phyloP scores from a whole-genome alignment of 208 protist species.

The Porcisia hertigi region DNA sequence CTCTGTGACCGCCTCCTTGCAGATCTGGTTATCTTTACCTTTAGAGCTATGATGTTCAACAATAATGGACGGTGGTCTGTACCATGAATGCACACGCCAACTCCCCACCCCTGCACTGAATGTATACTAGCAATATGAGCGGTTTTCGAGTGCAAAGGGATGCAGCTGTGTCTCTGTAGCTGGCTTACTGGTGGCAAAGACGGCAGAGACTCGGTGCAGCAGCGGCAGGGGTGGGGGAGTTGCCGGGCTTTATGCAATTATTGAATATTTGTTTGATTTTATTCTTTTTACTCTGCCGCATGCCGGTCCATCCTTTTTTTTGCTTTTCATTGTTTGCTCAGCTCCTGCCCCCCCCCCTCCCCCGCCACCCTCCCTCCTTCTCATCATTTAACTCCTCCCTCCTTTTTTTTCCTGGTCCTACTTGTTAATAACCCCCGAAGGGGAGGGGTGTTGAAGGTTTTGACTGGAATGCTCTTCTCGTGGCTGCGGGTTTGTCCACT shows the following conservation, averaged over 20 bases:
- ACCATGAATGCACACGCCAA: not conserved
- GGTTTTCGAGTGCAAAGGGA: not conserved
- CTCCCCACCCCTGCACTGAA: not conserved
- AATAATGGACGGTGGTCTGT: not conserved
- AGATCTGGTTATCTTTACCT: not conserved
- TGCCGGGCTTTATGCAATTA: not conserved
- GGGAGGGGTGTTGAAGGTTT: no score
- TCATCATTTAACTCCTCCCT: no score
- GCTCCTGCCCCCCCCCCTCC: not conserved
- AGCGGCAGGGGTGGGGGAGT: not conserved
- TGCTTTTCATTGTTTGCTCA: not conserved
- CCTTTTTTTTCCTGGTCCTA: no score
- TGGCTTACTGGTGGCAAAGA: not conserved
- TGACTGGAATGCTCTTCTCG: no score
- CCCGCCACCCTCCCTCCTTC: no score
- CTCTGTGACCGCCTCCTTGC: not conserved
- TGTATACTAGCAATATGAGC: not conserved
- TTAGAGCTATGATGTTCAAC: not conserved
- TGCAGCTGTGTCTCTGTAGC: not conserved
- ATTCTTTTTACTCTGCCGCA: not conserved
- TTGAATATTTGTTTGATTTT: no score
- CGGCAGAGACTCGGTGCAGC: not conserved
- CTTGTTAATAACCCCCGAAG: no score
- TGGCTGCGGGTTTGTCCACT: no score
- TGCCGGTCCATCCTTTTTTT: not conserved